Evolutionary conservation across 306 rosid genomes (phyloP).

Genomic region (Oemleria cerasiformis): DNA sequence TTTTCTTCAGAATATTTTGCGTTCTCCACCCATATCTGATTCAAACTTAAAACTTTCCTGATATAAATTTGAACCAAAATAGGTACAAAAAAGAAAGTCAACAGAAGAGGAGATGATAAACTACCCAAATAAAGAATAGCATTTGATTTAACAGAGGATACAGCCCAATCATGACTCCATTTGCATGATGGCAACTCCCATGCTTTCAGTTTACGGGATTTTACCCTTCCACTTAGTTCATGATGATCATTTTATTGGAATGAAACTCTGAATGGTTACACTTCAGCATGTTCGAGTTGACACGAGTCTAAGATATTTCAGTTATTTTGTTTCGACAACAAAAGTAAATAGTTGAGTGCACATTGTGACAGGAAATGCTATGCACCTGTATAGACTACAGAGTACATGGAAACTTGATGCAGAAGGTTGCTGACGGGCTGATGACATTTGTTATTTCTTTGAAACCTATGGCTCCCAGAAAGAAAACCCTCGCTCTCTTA

Average conservation of each 20-base stretch:
- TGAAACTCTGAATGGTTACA: too few species aligned
- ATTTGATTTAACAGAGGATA: not conserved
- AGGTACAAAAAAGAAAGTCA: not conserved
- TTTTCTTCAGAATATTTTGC: not conserved
- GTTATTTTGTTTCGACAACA: slow-evolving; percentile 5
- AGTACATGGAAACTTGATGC: slow-evolving; percentile 10
- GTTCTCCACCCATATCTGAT: not conserved
- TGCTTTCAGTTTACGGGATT: not conserved
- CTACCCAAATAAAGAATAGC: not conserved
- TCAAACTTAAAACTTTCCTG: not conserved
- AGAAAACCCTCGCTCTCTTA: slow-evolving; percentile 70
- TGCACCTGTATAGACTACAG: not conserved
- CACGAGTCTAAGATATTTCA: not conserved
- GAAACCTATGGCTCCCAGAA: slow-evolving; percentile 59
- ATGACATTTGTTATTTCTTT: not conserved
- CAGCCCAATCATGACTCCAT: not conserved
- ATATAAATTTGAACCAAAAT: not conserved
- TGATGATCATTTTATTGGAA: too few species aligned
- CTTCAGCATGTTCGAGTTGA: not conserved
- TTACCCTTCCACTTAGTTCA: too few species aligned
- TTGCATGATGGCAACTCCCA: not conserved
- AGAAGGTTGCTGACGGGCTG: not conserved
- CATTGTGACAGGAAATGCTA: not conserved
- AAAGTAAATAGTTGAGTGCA: not conserved
- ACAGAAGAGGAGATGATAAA: not conserved